Conservation (phyloP, 2,329 filamentous ascomycete species). For the Colletotrichum costaricense region DNA sequence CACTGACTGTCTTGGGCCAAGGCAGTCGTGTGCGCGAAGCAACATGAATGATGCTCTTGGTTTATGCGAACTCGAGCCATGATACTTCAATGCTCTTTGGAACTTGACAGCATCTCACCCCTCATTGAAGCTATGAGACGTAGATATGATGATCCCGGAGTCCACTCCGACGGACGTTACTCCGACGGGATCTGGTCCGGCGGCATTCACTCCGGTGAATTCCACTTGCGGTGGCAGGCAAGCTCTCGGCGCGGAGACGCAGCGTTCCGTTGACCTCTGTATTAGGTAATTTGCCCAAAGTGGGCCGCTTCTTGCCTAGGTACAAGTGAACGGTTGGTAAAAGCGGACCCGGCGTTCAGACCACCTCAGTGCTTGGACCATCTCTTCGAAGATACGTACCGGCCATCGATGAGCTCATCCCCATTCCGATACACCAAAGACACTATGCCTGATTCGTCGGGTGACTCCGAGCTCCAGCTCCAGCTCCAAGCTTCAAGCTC, state of each 20-base stretch:
- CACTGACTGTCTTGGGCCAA: no score
- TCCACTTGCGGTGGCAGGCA: background rate
- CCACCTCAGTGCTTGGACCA: background rate
- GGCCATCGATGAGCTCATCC: background rate
- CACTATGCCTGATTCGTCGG: background rate
- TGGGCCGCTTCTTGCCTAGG: no score
- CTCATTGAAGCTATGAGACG: no score
- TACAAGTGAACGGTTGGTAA: background rate
- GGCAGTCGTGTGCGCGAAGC: no score
- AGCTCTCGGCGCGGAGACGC: background rate
- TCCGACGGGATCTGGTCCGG: background rate
- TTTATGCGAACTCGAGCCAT: no score
- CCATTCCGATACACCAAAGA: background rate
- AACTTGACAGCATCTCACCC: no score
- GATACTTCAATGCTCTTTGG: no score
- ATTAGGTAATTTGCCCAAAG: background rate
- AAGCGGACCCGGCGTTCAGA: background rate
- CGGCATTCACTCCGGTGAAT: no score
- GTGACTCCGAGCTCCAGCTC: background rate
- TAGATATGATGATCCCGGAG: no score
- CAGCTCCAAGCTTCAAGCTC: slow-evolving; percentile 22
- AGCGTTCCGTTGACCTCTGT: background rate
- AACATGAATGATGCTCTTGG: no score
- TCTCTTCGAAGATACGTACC: background rate
- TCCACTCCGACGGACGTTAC: background rate